These are phyloP conservation scores for Chytridiales sp. DNA, from an alignment of 371 early-diverging fungal species.

Conservation along the genomic window DNA sequence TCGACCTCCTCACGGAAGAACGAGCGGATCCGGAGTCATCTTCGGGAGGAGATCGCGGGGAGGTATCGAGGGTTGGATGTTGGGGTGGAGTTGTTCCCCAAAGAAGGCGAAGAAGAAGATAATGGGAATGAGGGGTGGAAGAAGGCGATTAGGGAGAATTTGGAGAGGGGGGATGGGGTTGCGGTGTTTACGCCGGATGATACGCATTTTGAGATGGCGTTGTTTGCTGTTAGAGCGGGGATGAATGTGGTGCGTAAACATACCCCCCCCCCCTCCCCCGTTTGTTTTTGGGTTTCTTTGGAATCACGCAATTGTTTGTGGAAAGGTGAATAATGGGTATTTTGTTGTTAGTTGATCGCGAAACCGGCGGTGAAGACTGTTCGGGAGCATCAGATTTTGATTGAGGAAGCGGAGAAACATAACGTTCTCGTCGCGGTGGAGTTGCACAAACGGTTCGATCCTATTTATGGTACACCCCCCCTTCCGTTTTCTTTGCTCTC, in stretches of 20 bases:
- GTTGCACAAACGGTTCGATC: conserved; percentile 56
- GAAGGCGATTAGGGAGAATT: conserved; percentile 45
- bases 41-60: conserved; percentile 34
- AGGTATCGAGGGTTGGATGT: conserved; percentile 41
- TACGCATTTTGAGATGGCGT: conserved; percentile 49
- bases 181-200: conserved; percentile 57
- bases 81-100: conserved; percentile 36
- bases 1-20: conserved; percentile 52
- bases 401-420: conserved; percentile 41
- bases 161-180: conserved; percentile 48
- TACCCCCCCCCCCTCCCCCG: neutral
- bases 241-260: conserved; percentile 42
- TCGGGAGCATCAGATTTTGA: conserved; percentile 40
- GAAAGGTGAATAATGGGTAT: neutral
- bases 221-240: conserved; percentile 47
- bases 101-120: conserved; percentile 12
- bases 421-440: conserved; percentile 49
- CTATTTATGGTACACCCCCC: conserved; percentile 36
- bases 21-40: conserved; percentile 34
- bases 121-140: conserved; percentile 35
- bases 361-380: conserved; percentile 53
- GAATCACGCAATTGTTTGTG: neutral
- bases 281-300: neutral
- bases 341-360: conserved; percentile 34
- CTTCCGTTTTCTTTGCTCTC: neutral